Evolutionary conservation across 176 grass and related monocot species (phyloP).

Genomic region (Oryza glumipatula): DNA sequence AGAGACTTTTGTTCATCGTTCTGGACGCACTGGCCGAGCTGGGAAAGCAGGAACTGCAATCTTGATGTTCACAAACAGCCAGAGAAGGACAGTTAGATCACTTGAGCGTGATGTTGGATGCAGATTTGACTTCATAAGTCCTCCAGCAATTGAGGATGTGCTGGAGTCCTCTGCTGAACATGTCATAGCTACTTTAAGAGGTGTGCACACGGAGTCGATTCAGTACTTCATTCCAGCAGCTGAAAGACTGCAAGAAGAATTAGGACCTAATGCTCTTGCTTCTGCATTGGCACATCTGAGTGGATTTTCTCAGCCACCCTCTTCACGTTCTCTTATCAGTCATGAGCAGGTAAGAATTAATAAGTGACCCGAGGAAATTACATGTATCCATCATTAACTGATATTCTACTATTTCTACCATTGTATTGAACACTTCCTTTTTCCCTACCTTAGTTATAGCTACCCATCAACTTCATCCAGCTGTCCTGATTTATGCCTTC

Average conservation of each 20-base stretch:
- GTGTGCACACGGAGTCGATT: conserved; percentile 77
- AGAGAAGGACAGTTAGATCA: conserved; percentile 92
- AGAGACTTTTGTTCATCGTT: conserved; percentile 98
- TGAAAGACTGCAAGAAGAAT: conserved; percentile 67
- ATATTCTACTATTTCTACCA: conserved; percentile 29
- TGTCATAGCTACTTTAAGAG: conserved; percentile 80
- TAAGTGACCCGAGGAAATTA: conserved; percentile 16
- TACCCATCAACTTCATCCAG: neutral
- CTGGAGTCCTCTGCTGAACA: conserved; percentile 93
- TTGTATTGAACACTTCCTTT: neutral
- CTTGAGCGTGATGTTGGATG: conserved; percentile 91
- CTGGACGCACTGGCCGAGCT: conserved; percentile 95
- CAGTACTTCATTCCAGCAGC: conserved; percentile 78
- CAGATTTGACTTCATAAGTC: conserved; percentile 85
- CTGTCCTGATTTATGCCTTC: conserved; percentile 8
- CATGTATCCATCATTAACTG: conserved; percentile 22
- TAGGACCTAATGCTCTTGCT: conserved; percentile 87
- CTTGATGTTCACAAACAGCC: conserved; percentile 96
- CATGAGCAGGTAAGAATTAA: conserved; percentile 85
- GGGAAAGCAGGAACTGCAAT: conserved; percentile 89
- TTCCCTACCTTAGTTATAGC: neutral
- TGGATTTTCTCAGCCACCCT: conserved; percentile 95
- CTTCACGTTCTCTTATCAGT: conserved; percentile 90
- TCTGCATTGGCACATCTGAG: conserved; percentile 96
- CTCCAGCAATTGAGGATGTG: conserved; percentile 74